Conservation (phyloP, 768 basidiomycete genomes). For the Serendipita sp. region DNA sequence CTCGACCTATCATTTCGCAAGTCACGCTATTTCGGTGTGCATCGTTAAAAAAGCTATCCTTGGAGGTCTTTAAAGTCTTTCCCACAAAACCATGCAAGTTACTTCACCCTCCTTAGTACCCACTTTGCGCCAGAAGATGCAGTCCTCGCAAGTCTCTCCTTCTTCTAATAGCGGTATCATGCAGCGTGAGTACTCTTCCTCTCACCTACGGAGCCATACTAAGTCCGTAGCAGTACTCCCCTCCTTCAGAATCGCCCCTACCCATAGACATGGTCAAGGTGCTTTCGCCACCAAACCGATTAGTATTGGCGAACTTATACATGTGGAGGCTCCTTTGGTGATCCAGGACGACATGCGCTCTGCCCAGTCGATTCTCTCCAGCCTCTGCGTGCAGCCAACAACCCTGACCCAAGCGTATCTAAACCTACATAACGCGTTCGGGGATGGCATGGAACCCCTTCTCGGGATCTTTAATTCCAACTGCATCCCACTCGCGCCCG, state of each 20-base stretch:
- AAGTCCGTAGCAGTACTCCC: not conserved
- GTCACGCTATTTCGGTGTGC: too few species aligned
- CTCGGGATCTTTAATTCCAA: not conserved
- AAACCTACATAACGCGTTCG: not conserved
- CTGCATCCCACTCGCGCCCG: not conserved
- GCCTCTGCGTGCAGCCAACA: not conserved
- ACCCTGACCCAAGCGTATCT: not conserved
- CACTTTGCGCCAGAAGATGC: too few species aligned
- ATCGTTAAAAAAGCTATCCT: too few species aligned
- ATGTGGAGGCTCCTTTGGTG: slow-evolving; percentile 18
- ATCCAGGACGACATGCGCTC: slow-evolving; percentile 8
- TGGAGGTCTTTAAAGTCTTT: too few species aligned
- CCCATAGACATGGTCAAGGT: slow-evolving; percentile 14
- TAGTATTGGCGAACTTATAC: slow-evolving; percentile 14
- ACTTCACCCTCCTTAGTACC: too few species aligned
- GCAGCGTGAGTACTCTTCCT: too few species aligned
- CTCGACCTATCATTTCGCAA: too few species aligned
- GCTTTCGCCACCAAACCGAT: slow-evolving; percentile 17
- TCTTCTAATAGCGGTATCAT: too few species aligned
- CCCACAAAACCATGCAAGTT: too few species aligned
- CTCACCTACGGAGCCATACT: too few species aligned
- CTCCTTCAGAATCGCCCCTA: not conserved
- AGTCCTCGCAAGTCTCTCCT: too few species aligned
- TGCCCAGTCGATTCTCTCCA: not conserved
- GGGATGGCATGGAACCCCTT: not conserved